Conservation (phyloP, 73 alveolate genomes). For the Symbiodinium natans region DNA sequence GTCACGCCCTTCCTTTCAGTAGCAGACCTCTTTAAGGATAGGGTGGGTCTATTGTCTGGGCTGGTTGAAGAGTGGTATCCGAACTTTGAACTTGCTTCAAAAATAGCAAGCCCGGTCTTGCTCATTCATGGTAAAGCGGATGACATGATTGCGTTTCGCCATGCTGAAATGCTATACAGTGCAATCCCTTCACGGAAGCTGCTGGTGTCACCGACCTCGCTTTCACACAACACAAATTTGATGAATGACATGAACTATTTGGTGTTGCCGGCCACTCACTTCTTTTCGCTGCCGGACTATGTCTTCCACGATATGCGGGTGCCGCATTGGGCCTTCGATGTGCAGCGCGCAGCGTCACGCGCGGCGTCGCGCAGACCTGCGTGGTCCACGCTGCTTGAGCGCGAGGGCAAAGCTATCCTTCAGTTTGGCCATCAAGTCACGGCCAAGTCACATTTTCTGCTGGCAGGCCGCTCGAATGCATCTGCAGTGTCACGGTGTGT, state of each 20-base stretch:
- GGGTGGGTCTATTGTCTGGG: conserved; percentile 58
- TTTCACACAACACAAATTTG: conserved; percentile 76
- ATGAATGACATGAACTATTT: conserved; percentile 11
- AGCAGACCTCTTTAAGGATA: conserved; percentile 63
- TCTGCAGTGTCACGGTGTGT: neutral
- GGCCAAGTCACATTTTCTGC: neutral
- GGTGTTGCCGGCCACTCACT: conserved; percentile 81
- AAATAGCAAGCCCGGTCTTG: conserved; percentile 46
- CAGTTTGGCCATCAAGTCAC: neutral
- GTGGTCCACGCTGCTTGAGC: neutral
- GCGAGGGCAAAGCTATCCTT: neutral
- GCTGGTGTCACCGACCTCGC: conserved; percentile 39
- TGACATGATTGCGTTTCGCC: conserved; percentile 34
- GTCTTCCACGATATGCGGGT: conserved; percentile 75
- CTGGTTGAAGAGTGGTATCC: conserved; percentile 70
- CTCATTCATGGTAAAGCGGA: conserved; percentile 66
- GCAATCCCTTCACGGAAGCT: conserved; percentile 31
- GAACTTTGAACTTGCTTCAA: neutral
- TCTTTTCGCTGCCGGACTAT: conserved; percentile 84
- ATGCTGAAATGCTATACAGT: neutral
- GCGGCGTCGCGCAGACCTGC: neutral
- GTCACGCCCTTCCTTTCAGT: conserved; percentile 91
- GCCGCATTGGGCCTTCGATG: conserved; percentile 66
- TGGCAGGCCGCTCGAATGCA: neutral
- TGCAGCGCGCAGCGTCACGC: neutral